Conservation (phyloP, 164 flowering plant species). For the Aristolochia fimbriata region DNA sequence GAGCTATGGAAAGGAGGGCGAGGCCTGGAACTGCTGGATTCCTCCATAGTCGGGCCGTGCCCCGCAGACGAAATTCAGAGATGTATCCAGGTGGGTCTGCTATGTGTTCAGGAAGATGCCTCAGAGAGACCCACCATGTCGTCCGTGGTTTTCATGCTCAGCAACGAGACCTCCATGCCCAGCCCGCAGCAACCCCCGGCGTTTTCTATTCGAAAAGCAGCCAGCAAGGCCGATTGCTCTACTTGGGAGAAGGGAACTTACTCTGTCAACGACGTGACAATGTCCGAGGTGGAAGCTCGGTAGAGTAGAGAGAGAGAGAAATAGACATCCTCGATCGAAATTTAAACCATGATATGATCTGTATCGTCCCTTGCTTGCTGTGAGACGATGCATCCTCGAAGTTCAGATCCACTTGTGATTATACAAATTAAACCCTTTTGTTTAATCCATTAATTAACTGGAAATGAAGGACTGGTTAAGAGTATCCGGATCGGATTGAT, state of each 20-base stretch:
- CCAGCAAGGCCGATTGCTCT: not conserved
- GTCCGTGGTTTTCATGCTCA: not conserved
- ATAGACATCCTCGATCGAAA: not conserved
- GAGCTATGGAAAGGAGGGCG: slow-evolving; percentile 1
- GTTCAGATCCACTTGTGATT: not conserved
- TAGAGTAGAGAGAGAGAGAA: not conserved
- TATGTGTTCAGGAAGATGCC: not conserved
- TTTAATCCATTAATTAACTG: too few relatives aligned
- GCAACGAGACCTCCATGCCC: not conserved
- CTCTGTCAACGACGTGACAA: not conserved
- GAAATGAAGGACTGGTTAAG: too few relatives aligned
- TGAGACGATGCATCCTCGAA: too few relatives aligned
- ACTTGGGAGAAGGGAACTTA: not conserved
- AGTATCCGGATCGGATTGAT: too few relatives aligned
- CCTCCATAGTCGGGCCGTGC: not conserved
- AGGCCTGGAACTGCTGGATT: not conserved
- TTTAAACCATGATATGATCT: not conserved
- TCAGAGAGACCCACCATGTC: not conserved
- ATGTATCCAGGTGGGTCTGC: not conserved
- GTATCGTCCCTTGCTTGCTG: not conserved
- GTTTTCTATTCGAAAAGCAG: not conserved
- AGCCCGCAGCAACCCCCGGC: not conserved
- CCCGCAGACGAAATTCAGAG: not conserved
- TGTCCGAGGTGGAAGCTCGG: slow-evolving; percentile 1
- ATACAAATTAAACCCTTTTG: too few relatives aligned